Evolutionary conservation across 306 rosid genomes (phyloP).

Genomic region (Benincasa hispida): DNA sequence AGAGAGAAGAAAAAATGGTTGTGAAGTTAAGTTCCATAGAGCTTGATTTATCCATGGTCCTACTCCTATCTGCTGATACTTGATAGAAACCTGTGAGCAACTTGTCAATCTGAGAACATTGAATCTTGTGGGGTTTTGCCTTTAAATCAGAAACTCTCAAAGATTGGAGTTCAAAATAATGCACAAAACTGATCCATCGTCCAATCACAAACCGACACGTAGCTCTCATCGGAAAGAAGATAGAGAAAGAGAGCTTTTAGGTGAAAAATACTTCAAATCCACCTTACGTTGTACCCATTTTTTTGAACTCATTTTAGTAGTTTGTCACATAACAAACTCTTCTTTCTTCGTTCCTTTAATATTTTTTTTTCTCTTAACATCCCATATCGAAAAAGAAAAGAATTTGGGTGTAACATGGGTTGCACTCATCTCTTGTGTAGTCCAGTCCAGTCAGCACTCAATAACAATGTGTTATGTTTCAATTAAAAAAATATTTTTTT

Average conservation of each 20-base stretch:
- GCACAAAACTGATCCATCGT: not conserved
- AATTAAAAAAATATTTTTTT: too few species aligned
- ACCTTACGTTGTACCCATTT: too few species aligned
- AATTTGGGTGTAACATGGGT: too few species aligned
- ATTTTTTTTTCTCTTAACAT: too few species aligned
- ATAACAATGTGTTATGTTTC: too few species aligned
- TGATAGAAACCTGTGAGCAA: conserved; percentile 4
- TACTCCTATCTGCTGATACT: conserved; percentile 1
- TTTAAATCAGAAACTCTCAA: not conserved
- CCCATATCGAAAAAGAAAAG: too few species aligned
- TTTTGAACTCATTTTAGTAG: too few species aligned
- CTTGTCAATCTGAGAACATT: conserved; percentile 3
- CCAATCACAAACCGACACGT: not conserved
- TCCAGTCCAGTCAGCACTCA: too few species aligned
- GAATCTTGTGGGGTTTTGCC: conserved; percentile 7
- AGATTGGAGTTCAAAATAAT: not conserved
- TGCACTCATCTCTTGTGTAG: too few species aligned
- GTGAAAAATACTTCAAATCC: too few species aligned
- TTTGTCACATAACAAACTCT: too few species aligned
- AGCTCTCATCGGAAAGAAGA: not conserved
- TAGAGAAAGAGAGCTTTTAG: not conserved
- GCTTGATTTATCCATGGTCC: not conserved
- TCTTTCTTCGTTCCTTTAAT: too few species aligned
- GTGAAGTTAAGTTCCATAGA: not conserved
- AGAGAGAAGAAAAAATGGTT: not conserved